These are phyloP conservation scores for Colletotrichum agaves DNA, from an alignment of 2,329 filamentous ascomycete genomes.

Conservation along the genomic window DNA sequence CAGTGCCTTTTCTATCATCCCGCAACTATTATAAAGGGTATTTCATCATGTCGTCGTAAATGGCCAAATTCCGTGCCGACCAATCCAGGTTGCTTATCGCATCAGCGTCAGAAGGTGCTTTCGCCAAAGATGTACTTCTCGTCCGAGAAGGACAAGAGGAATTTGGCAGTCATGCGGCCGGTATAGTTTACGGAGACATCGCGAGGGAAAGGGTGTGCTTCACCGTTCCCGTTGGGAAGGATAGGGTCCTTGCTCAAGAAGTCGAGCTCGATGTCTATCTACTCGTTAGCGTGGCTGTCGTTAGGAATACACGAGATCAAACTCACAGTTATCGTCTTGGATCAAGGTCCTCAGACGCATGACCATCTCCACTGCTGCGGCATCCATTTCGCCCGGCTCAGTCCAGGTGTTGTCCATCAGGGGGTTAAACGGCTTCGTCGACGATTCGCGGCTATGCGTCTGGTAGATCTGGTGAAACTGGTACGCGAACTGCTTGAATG, in stretches of 20 bases:
- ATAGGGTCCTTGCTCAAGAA: conserved; percentile 60
- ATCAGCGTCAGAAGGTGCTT: conserved; percentile 1
- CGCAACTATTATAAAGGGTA: background rate
- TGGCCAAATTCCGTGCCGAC: background rate
- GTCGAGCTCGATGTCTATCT: conserved; percentile 53
- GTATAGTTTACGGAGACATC: conserved; percentile 63
- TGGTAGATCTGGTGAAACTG: conserved; percentile 71
- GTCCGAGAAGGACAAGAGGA: conserved; percentile 64
- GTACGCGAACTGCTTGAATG: conserved; percentile 69
- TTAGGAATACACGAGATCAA: background rate
- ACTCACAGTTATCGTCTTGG: conserved; percentile 57
- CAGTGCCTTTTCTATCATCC: background rate
- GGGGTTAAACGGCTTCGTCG: conserved; percentile 65
- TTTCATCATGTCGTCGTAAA: background rate
- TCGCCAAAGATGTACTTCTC: conserved; percentile 59
- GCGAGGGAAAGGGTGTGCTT: conserved; percentile 57
- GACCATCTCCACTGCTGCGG: conserved; percentile 58
- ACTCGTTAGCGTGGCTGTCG: conserved; percentile 9
- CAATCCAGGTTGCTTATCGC: background rate
- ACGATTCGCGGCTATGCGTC: conserved; percentile 62
- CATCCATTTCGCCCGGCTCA: conserved; percentile 58
- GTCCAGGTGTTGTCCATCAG: conserved; percentile 57
- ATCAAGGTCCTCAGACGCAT: conserved; percentile 56
- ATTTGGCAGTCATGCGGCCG: conserved; percentile 63
- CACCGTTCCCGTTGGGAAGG: conserved; percentile 51